Conservation (phyloP, 352 stramenopile genomes). For the Phytopythium cucurbitacearum region DNA sequence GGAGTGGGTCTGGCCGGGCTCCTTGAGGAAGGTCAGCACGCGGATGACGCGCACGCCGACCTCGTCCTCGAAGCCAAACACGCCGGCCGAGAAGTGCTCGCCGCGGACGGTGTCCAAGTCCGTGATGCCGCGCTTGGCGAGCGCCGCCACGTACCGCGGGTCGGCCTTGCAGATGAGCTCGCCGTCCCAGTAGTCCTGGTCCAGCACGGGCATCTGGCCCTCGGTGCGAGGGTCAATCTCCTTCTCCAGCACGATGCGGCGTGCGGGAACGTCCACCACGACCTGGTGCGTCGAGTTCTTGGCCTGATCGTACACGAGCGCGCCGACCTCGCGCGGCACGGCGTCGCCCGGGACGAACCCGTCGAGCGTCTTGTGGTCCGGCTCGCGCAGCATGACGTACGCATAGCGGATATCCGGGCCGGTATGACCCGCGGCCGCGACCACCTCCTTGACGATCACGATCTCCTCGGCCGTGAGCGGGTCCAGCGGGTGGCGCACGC, state of each 20-base stretch:
- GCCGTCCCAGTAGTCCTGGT: constrained; percentile 40
- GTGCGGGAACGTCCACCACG: constrained; percentile 35
- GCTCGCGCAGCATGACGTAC: constrained; percentile 52
- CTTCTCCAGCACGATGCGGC: constrained; percentile 21
- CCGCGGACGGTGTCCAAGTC: constrained; percentile 36
- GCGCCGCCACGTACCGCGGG: constrained; percentile 28
- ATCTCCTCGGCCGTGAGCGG: constrained; percentile 41
- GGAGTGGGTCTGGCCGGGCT: constrained; percentile 28
- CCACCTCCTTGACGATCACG: constrained; percentile 32
- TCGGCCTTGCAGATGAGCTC: constrained; percentile 41
- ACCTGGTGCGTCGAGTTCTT: constrained; percentile 27
- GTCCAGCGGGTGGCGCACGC: constrained; percentile 32
- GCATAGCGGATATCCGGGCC: constrained; percentile 31
- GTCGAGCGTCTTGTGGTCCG: constrained; percentile 33
- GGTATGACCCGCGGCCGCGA: constrained; percentile 27
- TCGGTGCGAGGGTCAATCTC: constrained; percentile 33
- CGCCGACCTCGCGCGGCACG: constrained; percentile 37
- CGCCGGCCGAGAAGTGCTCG: constrained; percentile 34
- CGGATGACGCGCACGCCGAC: constrained; percentile 37
- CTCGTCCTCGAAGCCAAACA: constrained; percentile 34
- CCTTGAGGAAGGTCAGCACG: constrained; percentile 37
- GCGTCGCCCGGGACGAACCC: constrained; percentile 25
- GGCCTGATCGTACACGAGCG: constrained; percentile 29
- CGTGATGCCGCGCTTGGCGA: constrained; percentile 39
- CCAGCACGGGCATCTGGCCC: constrained; percentile 37